Conservation (phyloP, 352 stramenopile genomes). For the Phytophthora pluvialis region DNA sequence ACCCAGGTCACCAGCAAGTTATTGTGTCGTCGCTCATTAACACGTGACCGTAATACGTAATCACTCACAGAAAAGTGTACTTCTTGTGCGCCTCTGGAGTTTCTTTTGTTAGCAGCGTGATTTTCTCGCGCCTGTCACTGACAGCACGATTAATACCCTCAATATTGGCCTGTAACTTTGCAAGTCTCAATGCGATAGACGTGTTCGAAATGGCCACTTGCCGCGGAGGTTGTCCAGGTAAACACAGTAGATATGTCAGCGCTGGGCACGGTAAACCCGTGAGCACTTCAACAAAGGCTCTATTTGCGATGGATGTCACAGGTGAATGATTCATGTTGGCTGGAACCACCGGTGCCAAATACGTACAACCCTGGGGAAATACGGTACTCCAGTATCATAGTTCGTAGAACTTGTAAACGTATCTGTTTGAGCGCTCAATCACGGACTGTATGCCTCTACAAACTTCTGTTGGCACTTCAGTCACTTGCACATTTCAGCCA, state of each 20-base stretch:
- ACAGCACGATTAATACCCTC: conserved; percentile 5
- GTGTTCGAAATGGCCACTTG: background rate
- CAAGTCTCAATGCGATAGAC: background rate
- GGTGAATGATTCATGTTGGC: no score
- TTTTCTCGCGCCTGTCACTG: conserved; percentile 7
- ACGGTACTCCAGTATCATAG: conserved; percentile 25
- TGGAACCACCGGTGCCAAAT: no score
- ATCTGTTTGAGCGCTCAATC: background rate
- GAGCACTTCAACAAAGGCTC: conserved; percentile 1
- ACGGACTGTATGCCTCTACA: no score
- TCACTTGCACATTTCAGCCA: no score
- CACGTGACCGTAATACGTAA: conserved; percentile 1
- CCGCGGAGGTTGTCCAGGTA: background rate
- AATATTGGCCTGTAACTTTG: conserved; percentile 6
- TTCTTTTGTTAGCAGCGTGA: conserved; percentile 18
- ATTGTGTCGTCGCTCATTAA: conserved; percentile 1
- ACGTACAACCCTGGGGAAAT: no score
- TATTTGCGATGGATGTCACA: conserved; percentile 3
- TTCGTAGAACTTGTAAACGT: conserved; percentile 19
- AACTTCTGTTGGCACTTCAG: no score
- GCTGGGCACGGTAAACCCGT: background rate
- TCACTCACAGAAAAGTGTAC: conserved; percentile 1
- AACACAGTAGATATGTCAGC: conserved; percentile 1
- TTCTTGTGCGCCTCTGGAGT: background rate
- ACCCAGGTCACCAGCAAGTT: background rate